Evolutionary conservation across 1,284 basidiomycete genomes (phyloP), one percentile per base, ranked within the genome.

Genomic region (Leccinum pachyderme): DNA sequence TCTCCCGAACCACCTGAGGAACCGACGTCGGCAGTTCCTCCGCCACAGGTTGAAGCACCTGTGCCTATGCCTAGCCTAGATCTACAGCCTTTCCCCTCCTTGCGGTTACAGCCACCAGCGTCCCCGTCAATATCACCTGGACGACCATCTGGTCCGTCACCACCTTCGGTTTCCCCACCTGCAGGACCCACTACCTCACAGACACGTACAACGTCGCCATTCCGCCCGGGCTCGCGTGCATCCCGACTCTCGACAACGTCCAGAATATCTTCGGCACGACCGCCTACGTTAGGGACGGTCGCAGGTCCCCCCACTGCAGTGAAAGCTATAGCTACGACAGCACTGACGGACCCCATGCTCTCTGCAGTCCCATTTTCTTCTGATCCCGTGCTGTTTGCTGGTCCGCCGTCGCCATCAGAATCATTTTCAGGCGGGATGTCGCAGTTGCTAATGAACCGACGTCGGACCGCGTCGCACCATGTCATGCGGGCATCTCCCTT

Each of bases 261-360:
- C 7, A 77, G 74, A 51, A 84, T 87, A 64, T 87, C 87, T 11
- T 72, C 77, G 0, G 79, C 75, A 25, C 79, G 83, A 24, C 75
- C 83, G 31, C 84, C 86, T 28, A 72, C 77, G 1, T 71, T 87
- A 57, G 83, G 79, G 37, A 76, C 73, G 37, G 72, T 75, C 4
- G 68, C 75, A 3, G 68, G 76, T 29, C 72, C 78, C 1, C 61
- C 73, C 1, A 61, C 67, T 41, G 64, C 72, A 5, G 66, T 74
- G 12, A 90, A 90, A 67, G 85, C 84, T 0, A 78, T 78, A 27
- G 77, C 87, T 6, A 89, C 87, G 7, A 89, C 81, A 2, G 88
- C 88, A 5, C 63, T 90, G 28, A 77, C 83, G 5, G 86, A 85
- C 41, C 77, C 78, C 48, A 70, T 74, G 22, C 54, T 81, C 18